phyloP scores from a whole-genome alignment of 805 yeast species.

The Yamadazyma takamatsuzukensis region DNA sequence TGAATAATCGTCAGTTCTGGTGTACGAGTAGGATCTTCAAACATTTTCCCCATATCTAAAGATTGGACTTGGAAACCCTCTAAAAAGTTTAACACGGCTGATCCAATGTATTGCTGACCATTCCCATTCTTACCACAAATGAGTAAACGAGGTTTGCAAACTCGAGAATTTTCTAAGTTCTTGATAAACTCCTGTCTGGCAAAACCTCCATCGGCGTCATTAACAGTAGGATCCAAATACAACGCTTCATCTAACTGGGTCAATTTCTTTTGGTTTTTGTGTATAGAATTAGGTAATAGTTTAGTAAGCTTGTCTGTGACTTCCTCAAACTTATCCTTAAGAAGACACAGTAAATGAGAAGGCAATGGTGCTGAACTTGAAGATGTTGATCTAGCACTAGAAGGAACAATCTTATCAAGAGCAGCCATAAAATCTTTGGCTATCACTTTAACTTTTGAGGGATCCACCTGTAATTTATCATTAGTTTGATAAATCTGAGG shows the following conservation, averaged over 20 bases:
- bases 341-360: conserved; percentile 59
- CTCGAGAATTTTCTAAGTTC: conserved; percentile 52
- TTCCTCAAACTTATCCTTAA: conserved; percentile 47
- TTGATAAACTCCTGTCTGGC: conserved; percentile 58
- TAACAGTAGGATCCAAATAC: conserved; percentile 54
- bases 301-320: conserved; percentile 48
- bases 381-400: conserved; percentile 82
- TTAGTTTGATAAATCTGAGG: conserved; percentile 86
- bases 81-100: conserved; percentile 74
- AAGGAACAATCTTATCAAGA: conserved; percentile 82
- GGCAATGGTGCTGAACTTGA: conserved; percentile 78
- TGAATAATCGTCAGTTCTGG: conserved; percentile 84
- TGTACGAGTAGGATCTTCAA: conserved; percentile 74
- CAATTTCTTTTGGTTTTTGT: conserved; percentile 31
- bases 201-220: conserved; percentile 64
- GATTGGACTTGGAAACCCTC: conserved; percentile 91
- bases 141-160: conserved; percentile 78
- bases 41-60: conserved; percentile 72
- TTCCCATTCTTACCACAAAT: conserved; percentile 71
- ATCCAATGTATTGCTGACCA: conserved; percentile 83
- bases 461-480: conserved; percentile 72
- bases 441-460: conserved; percentile 63
- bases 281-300: conserved; percentile 53
- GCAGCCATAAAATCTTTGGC: conserved; percentile 87
- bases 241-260: conserved; percentile 67